These are phyloP conservation scores for Penstemon newberryi DNA, from an alignment of 257 asterid genomes.

Conservation along the genomic window DNA sequence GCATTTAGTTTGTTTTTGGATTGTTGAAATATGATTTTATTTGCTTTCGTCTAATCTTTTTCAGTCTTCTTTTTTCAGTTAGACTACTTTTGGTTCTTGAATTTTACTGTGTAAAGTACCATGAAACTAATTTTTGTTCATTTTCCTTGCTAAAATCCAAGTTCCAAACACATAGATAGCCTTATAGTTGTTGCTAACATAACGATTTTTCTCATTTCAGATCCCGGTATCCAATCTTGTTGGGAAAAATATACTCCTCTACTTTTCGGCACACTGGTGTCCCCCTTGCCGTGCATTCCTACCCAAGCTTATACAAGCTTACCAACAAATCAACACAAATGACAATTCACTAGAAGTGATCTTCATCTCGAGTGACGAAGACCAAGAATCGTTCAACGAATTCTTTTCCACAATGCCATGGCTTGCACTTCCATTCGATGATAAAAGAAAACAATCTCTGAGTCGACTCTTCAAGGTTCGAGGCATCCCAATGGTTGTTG, in stretches of 20 bases:
- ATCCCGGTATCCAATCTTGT: constrained; percentile 65
- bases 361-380: constrained; percentile 75
- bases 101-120: too few relatives aligned
- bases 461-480: constrained; percentile 54
- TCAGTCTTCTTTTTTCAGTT: too few relatives aligned
- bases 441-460: constrained; percentile 49
- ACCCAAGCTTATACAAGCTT: constrained; percentile 56
- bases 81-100: too few relatives aligned
- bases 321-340: constrained; percentile 51
- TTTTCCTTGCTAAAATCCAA: too few relatives aligned
- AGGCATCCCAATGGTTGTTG: constrained; percentile 78
- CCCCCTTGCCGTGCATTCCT: constrained; percentile 88
- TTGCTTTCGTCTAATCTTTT: background rate
- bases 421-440: constrained; percentile 77
- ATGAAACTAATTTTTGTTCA: too few relatives aligned
- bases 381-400: constrained; percentile 58
- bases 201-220: constrained; percentile 35
- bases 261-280: constrained; percentile 81
- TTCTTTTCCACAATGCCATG: constrained; percentile 79
- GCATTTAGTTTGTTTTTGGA: too few relatives aligned
- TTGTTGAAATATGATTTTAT: background rate
- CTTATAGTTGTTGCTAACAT: background rate
- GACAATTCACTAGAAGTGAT: constrained; percentile 52
- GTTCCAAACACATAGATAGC: too few relatives aligned
- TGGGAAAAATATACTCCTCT: constrained; percentile 67